phyloP scores from a whole-genome alignment of 2,329 filamentous ascomycete species.

The Xylaria sp. region DNA sequence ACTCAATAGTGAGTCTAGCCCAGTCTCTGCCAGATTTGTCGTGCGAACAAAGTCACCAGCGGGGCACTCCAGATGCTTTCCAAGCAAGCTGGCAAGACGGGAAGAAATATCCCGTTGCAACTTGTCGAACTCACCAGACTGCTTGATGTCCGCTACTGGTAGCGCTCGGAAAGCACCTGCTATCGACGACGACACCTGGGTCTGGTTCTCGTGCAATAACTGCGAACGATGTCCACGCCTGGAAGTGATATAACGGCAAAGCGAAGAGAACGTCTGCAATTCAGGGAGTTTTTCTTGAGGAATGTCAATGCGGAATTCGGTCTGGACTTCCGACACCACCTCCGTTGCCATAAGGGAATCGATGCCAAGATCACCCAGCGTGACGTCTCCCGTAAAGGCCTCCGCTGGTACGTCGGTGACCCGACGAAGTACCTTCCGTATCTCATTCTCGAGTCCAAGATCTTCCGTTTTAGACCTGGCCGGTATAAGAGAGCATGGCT shows the following conservation, averaged over 20 bases:
- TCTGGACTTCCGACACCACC: constrained; percentile 38
- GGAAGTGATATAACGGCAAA: neutral
- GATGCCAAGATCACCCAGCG: constrained; percentile 42
- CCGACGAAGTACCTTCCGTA: neutral
- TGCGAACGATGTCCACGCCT: neutral
- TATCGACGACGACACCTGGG: neutral
- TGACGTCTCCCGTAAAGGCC: constrained; percentile 14
- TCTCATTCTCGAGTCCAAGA: neutral
- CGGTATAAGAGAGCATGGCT: too few relatives aligned
- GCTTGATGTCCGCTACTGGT: neutral
- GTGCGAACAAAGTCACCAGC: neutral
- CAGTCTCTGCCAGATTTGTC: neutral
- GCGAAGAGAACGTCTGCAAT: neutral
- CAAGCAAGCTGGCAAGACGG: neutral
- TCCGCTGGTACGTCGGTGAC: neutral
- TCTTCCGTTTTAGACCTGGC: neutral
- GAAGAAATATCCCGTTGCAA: neutral
- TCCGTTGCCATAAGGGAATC: constrained; percentile 49
- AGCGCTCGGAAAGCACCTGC: neutral
- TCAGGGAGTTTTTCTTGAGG: neutral
- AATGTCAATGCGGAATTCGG: constrained; percentile 12
- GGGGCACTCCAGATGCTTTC: neutral
- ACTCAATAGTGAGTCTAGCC: neutral
- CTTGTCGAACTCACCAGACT: neutral
- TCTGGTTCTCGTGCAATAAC: neutral